These are phyloP conservation scores for Immersiporthe knoxdaviesiana DNA, from an alignment of 2,329 filamentous ascomycete species.

Conservation along the genomic window DNA sequence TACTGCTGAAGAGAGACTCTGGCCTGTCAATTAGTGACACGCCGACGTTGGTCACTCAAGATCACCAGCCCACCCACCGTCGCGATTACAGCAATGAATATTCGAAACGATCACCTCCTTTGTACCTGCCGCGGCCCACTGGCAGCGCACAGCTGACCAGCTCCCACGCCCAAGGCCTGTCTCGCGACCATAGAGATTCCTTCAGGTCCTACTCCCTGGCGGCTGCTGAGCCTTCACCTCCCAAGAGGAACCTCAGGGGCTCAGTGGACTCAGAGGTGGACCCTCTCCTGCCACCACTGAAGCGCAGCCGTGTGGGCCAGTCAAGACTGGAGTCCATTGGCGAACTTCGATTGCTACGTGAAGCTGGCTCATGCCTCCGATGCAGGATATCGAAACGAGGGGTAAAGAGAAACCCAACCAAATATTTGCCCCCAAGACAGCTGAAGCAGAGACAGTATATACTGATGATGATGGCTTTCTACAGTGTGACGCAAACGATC, in stretches of 20 bases:
- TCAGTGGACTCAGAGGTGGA: constrained; percentile 54
- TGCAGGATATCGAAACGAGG: constrained; percentile 52
- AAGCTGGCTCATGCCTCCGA: constrained; percentile 54
- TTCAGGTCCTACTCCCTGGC: constrained; percentile 46
- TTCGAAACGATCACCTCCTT: constrained; percentile 42
- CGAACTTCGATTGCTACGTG: constrained; percentile 55
- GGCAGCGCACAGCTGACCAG: constrained; percentile 41
- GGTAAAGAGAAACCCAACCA: constrained; percentile 48
- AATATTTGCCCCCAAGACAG: background rate
- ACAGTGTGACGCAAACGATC: constrained; percentile 57
- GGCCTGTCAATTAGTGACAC: constrained; percentile 46
- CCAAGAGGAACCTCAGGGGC: constrained; percentile 38
- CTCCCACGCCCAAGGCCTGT: constrained; percentile 39
- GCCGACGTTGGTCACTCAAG: constrained; percentile 42
- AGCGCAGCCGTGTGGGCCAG: constrained; percentile 56
- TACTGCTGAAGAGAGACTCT: constrained; percentile 48
- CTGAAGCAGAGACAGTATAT: constrained; percentile 31
- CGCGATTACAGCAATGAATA: constrained; percentile 40
- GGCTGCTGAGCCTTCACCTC: constrained; percentile 42
- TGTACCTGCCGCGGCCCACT: constrained; percentile 45
- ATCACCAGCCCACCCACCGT: constrained; percentile 38
- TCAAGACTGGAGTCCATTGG: constrained; percentile 60
- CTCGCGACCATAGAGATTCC: constrained; percentile 47
- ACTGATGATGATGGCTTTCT: constrained; percentile 22
- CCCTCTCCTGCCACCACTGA: constrained; percentile 57